Base-by-base conservation (phyloP, 2,329 filamentous ascomycete genomes). In the Ceratocystis harringtonii region DNA sequence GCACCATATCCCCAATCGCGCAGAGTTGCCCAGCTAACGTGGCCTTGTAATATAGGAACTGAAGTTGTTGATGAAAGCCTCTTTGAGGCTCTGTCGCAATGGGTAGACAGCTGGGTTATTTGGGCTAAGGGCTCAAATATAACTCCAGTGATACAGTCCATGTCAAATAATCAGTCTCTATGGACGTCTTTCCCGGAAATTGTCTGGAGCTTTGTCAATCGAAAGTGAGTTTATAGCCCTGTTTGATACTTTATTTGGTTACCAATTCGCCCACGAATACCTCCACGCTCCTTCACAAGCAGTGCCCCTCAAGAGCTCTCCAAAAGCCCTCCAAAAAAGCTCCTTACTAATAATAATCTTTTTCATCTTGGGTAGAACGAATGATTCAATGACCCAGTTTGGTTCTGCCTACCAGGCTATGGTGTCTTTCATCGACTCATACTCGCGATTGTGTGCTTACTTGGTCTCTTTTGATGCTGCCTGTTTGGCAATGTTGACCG, bases 101-200 rank as follows among this genome's bases (percentile, higher is more conserved):
- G 82, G 82, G 75, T 84, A 28, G 75, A 77, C 6, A 72, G 71
- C 17, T 83, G 79, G 70, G 69, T 84, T 25, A 68, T 68, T 25
- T 80, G 76, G 69, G 75, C 76, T 44, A 71, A 70, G 43, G 69
- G 70, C 22, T 73, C 74, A 19, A 70, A 75, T 2, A 70, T 72
- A 28, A 71, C 74, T 10, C 69, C 70, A 2, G 74, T 78, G 5
- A 71, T 77, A n/a, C 74, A 78, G 30, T 77, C 78, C 1, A 80
- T 77, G 65, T 72, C 72, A 17, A 73, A 74, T 41, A 74, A 84
- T 66, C 74, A 71, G 43, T 70, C 74, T 2, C 80, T 86, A 68
- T 86, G 83, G 83, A 69, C 72, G 41, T 68, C 71, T 2, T 75
- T 86, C 30, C 81, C 83, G 0, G 78, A 80, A 0, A 69, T 85